These are phyloP conservation scores for Myotisia sp. DNA, from an alignment of 2,329 filamentous ascomycete species.

Conservation along the genomic window DNA sequence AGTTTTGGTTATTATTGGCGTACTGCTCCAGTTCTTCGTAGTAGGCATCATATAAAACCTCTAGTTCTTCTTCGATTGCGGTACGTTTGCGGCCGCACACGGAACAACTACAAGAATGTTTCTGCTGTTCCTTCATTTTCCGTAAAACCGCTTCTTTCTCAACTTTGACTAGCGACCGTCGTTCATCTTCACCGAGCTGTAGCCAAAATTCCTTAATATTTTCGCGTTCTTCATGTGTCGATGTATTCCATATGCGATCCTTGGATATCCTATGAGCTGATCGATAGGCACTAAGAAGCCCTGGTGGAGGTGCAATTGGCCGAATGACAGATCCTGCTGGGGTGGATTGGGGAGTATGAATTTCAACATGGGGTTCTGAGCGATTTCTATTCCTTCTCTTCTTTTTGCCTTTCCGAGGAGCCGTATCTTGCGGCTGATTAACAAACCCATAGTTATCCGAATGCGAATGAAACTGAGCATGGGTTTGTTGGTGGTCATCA, in stretches of 20 bases:
- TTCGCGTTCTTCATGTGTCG: constrained; percentile 83
- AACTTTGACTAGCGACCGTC: constrained; percentile 89
- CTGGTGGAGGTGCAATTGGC: constrained; percentile 29
- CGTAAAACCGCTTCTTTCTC: constrained; percentile 95
- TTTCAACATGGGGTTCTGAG: constrained; percentile 23
- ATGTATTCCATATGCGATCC: constrained; percentile 96
- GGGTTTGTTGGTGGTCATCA: constrained; percentile 30
- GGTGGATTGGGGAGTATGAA: constrained; percentile 26
- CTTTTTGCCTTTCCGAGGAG: constrained; percentile 26
- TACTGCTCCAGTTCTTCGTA: constrained; percentile 97
- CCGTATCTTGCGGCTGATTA: constrained; percentile 12
- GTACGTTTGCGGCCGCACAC: constrained; percentile 93
- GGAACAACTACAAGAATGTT: constrained; percentile 95
- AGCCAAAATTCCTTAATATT: constrained; percentile 98
- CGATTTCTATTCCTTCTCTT: constrained; percentile 28
- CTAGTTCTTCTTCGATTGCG: constrained; percentile 93
- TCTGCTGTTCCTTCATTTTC: constrained; percentile 99
- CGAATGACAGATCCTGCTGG: constrained; percentile 32
- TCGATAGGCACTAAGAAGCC: constrained; percentile 30
- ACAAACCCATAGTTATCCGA: constrained; percentile 14
- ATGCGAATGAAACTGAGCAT: constrained; percentile 16
- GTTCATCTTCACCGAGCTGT: constrained; percentile 80
- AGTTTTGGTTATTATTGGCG: constrained; percentile 63
- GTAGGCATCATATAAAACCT: constrained; percentile 95
- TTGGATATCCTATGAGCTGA: constrained; percentile 40